Evolutionary conservation across 345 rosid species (phyloP).

Genomic region (Turnera subulata): DNA sequence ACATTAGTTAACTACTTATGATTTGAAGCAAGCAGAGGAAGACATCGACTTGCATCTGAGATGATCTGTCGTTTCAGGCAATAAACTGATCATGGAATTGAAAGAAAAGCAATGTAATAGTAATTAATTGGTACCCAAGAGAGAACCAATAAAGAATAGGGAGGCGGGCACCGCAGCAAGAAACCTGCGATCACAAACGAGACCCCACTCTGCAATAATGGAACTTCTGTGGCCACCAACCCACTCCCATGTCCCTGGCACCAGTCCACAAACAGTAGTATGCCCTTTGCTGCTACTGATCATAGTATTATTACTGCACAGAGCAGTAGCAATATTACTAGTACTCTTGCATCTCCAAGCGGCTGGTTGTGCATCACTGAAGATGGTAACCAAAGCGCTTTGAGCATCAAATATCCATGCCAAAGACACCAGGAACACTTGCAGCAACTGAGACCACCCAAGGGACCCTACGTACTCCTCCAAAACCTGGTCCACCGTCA

Average conservation of each 20-base stretch:
- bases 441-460: slow-evolving; percentile 59
- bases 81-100: no score
- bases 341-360: slow-evolving; percentile 37
- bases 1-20: no score
- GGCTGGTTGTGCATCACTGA: slow-evolving; percentile 63
- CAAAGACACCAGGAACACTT: slow-evolving; percentile 56
- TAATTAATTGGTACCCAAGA: no score
- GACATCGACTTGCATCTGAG: no score
- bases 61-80: no score
- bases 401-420: slow-evolving; percentile 76
- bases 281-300: slow-evolving; percentile 9
- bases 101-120: no score
- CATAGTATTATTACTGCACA: slow-evolving; percentile 5
- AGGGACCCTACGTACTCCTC: slow-evolving; percentile 60
- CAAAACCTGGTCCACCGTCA: slow-evolving; percentile 64
- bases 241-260: slow-evolving; percentile 68
- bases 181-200: slow-evolving; percentile 58
- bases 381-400: slow-evolving; percentile 55
- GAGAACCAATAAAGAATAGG: slow-evolving; percentile 71
- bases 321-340: not conserved
- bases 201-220: slow-evolving; percentile 62
- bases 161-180: slow-evolving; percentile 72
- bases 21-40: no score
- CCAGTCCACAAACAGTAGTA: slow-evolving; percentile 41
- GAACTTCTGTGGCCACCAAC: slow-evolving; percentile 42